Base-by-base conservation (phyloP, 2,329 filamentous ascomycete species). In the Tolypocladium inflatum region DNA sequence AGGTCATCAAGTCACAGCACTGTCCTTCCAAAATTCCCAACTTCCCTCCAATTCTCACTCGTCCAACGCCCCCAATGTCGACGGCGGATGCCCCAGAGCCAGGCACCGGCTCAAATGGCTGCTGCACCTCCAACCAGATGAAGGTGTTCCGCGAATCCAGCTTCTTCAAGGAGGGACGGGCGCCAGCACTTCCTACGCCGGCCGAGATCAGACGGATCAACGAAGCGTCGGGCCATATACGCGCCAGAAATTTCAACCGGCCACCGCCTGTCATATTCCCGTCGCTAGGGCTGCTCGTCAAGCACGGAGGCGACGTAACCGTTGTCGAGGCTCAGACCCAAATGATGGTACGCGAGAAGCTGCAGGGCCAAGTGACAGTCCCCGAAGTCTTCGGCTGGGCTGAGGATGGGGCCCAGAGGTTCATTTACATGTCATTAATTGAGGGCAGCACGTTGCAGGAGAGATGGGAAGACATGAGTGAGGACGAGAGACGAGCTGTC, bases 341-440 rank as follows among this genome's bases (percentile, higher is more conserved):
- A 61, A 58, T 59, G 2, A 63, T 65, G 60, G 50, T 73, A 55
- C 58, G 60, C 48, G 60, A 69, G 57, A 57, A 60, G n/a, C 55
- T 72, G 19, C 33, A 62, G 57, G 68, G 59, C 50, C 59, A 51
- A 21, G 62, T 68, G 1, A 62, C 63, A 4, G 55, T 66, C 9
- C 63, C 66, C 7, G 65, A 68, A 51, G 74, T 86, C 74, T 68
- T 65, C 38, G 64, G 60, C 10, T 68, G 63, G 64, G 39, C 37
- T 42, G 61, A 59, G 54, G 59, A 64, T 42, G 57, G 53, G 26
- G 54, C 52, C 3, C 61, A 67, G 65, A 63, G 1, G 55, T 69
- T 67, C 39, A 63, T 68, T 7, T 69, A 67, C 41, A 69, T 68
- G 65, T 54, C 60, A 23, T 54, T 67, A 3, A 45, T 67, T 8